phyloP scores from a whole-genome alignment of 495 filamentous ascomycete species.

The Trypethelium eluteriae region DNA sequence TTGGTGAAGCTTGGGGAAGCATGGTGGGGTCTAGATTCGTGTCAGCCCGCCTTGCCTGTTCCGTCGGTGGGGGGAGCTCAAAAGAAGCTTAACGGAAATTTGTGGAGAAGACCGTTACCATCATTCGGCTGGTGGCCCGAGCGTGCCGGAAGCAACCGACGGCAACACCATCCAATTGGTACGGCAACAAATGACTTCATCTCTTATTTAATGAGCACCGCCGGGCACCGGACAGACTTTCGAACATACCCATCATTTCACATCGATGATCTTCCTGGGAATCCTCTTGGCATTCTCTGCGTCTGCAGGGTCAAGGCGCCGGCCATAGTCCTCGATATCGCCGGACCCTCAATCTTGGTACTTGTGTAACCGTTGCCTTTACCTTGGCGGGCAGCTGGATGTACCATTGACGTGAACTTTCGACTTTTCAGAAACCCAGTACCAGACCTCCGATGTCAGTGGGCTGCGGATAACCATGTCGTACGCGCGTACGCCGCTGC shows the following conservation, averaged over 20 bases:
- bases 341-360: not conserved
- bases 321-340: not conserved
- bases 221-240: not conserved
- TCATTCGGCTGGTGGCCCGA: not conserved
- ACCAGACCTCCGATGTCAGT: not conserved
- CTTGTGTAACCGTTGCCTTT: constrained; percentile 4
- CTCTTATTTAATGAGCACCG: not conserved
- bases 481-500: not conserved
- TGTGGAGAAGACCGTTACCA: not conserved
- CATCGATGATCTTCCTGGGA: not conserved
- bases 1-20: too few relatives aligned
- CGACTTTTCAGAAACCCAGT: not conserved
- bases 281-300: too few relatives aligned
- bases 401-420: not conserved
- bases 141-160: not conserved
- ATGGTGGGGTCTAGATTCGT: too few relatives aligned
- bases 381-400: not conserved
- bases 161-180: constrained; percentile 3
- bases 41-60: too few relatives aligned
- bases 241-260: too few relatives aligned
- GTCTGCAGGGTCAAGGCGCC: not conserved
- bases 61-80: not conserved
- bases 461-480: not conserved
- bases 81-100: not conserved
- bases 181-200: constrained; percentile 1